Conservation (phyloP, 1,284 basidiomycete species). For the Trichosporon sp. region DNA sequence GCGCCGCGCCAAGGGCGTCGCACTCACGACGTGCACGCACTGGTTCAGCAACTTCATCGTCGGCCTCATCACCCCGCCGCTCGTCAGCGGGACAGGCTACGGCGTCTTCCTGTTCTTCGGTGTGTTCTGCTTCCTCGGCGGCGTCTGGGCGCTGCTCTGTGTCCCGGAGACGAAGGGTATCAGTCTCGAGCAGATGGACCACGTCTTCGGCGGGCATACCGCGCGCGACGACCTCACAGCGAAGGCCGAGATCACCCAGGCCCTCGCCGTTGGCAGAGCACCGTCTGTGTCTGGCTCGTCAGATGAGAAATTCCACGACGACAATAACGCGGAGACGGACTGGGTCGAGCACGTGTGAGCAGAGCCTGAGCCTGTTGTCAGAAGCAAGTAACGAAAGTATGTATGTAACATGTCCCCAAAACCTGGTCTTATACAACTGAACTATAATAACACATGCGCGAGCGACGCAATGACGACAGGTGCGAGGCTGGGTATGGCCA, state of each 20-base stretch:
- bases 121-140: slow-evolving; percentile 11
- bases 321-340: neutral
- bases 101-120: slow-evolving; percentile 37
- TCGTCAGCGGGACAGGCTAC: slow-evolving; percentile 23
- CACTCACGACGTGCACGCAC: slow-evolving; percentile 28
- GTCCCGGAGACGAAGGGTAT: slow-evolving; percentile 30
- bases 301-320: neutral
- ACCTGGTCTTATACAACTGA: neutral
- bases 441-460: neutral
- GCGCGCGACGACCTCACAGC: slow-evolving; percentile 12
- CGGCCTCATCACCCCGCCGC: slow-evolving; percentile 33
- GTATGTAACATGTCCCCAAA: neutral
- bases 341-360: neutral
- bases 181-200: slow-evolving; percentile 20
- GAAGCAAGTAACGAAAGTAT: neutral
- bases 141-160: slow-evolving; percentile 21
- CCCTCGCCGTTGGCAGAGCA: neutral
- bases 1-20: slow-evolving; percentile 39
- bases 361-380: neutral
- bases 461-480: neutral
- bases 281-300: neutral
- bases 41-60: slow-evolving; percentile 79
- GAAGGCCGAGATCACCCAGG: slow-evolving; percentile 3
- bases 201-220: slow-evolving; percentile 11
- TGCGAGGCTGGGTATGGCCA: too few species aligned